phyloP scores from a whole-genome alignment of 108 stramenopile species.

The Poteriospumella lacustris region DNA sequence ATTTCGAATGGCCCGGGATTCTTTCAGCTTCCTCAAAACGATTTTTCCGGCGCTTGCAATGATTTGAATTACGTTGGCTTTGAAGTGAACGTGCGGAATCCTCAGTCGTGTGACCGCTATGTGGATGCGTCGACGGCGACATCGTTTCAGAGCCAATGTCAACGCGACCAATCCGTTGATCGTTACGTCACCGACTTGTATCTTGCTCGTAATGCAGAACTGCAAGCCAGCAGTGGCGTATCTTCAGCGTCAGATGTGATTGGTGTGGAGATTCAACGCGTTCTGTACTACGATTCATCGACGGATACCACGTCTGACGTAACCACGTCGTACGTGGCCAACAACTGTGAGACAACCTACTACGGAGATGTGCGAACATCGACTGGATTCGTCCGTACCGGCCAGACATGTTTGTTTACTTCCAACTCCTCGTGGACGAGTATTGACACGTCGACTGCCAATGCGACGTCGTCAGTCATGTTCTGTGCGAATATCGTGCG shows the following conservation, averaged over 20 bases:
- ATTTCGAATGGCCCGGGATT: not conserved
- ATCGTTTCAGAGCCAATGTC: not conserved
- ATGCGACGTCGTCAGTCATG: not conserved
- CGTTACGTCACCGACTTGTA: not conserved
- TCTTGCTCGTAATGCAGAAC: not conserved
- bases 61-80: conserved; percentile 36
- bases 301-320: not conserved
- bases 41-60: conserved; percentile 35
- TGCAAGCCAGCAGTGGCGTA: not conserved
- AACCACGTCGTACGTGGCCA: not conserved
- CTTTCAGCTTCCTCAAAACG: conserved; percentile 34
- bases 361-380: too few relatives aligned
- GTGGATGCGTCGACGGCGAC: too few relatives aligned
- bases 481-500: not conserved
- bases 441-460: not conserved
- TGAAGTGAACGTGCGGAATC: conserved; percentile 19
- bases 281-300: not conserved
- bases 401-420: not conserved
- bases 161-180: not conserved
- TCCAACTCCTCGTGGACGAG: not conserved
- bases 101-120: not conserved
- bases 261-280: not conserved
- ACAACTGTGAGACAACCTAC: not conserved
- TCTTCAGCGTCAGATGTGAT: not conserved
- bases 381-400: not conserved